Evolutionary conservation across 164 flowering plant species (phyloP), one percentile per base, ranked within the genome.

Genomic region (Magnolia kwangsiensis): DNA sequence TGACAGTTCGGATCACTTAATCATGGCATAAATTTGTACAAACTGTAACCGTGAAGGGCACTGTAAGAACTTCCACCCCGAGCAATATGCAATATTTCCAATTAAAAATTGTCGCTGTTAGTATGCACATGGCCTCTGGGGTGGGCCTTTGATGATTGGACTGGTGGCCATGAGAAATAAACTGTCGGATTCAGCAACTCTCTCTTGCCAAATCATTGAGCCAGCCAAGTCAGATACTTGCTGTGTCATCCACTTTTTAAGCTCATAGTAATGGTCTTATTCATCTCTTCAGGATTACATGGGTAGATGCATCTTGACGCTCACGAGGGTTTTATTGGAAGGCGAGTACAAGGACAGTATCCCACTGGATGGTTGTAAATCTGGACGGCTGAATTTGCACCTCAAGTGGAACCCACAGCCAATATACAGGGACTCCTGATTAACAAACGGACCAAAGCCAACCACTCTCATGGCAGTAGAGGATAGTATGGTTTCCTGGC

Each of bases 361-460:
- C 67, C 86, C 82, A 1, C 76, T 96, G 5, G 99, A 94, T 63
- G 97, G 85, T 21, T 86, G 97, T 29, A 90, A 91, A 78, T 86
- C 96, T 0, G 99, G 98, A 59, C 85, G 74, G 75, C 74, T 96
- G 72, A 84, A 85, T 75, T 76, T 96, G 84, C 85, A 84, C 81
- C 96, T 96, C 77, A 92, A 94, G 81, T 96, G 99, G 99, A 75
- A 86, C 75, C 92, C 97, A 4, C 98, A 94, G 70, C 92, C 95
- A n/a, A 86, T 96, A 37, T 91, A 85, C 82, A 83, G 99, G 4
- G 95, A 93, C 72, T 68, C 87, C 24, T 94, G 80, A 87, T 75
- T 7, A 9, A 20, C 13, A 45, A 64, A 20, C 55, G 8, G 49
- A 29, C n/a, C 71, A 68, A n/a, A 11, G 6, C 71, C 71, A 31